Base-by-base conservation (phyloP, 176 grass and related monocot species). In the Bonia amplexicaulis region DNA sequence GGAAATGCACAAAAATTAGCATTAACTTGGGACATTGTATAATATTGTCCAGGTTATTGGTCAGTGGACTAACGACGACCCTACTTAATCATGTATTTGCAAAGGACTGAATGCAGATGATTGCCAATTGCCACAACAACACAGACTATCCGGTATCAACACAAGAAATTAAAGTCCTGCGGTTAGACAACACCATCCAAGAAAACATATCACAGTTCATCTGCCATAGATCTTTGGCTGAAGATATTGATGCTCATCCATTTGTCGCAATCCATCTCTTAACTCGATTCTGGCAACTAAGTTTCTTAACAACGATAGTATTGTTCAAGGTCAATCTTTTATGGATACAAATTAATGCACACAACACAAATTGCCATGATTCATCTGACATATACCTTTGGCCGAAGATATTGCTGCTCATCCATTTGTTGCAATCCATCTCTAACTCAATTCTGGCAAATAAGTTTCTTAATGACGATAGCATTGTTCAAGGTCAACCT, bases 271-370 rank as follows among this genome's bases (percentile, higher is more conserved):
- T 10, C 5, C 6, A 74, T 11, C 26, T 69, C 41, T 31, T 37
- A 46, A 77, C 60, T 54, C 61, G 23, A 53, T 54, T 61, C 22
- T 11, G 17, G 39, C 26, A 60, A 46, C 16, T 48, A 70, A 33
- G 71, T n/a, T 41, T 69, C 19, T 31, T 64, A 77, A 9, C 0
- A 0, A 63, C 29, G 65, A 15, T 20, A 71, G 14, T 35, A 77
- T 82, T 71, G 53, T 75, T 80, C 53, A 52, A 88, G 64, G 64
- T 17, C 16, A 42, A 44, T 63, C 73, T 70, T 78, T 79, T 29
- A 19, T 27, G 5, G 16, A 40, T 48, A 87, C 0, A 74, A 57
- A 78, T 20, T 40, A 58, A 71, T 65, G 13, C 31, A 31, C 31
- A 31, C 31, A 31, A 31, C 31, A 31, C 31, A 31, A 31, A 31